phyloP scores from a whole-genome alignment of 2,329 filamentous ascomycete genomes.

The Ophiostoma australiae region DNA sequence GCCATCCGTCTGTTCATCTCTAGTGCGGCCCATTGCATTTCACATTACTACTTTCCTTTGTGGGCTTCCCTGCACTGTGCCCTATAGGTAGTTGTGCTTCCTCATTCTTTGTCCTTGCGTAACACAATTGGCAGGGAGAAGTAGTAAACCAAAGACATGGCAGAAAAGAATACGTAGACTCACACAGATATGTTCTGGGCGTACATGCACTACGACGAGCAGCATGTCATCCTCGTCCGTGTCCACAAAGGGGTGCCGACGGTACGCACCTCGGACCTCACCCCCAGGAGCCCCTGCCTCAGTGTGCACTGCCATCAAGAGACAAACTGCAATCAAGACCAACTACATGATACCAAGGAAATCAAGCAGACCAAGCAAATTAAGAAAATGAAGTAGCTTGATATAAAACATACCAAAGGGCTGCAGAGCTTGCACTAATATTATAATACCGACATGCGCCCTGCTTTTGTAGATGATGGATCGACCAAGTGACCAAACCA shows the following conservation, averaged over 20 bases:
- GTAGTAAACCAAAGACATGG: no score
- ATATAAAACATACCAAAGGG: no score
- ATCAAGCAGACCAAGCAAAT: neutral
- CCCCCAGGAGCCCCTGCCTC: neutral
- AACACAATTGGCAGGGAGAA: neutral
- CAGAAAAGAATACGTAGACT: neutral
- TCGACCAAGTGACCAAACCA: neutral
- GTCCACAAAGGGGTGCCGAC: neutral
- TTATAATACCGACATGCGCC: neutral
- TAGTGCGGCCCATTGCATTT: neutral
- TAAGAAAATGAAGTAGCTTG: neutral
- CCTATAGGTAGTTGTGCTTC: slow-evolving; percentile 9
- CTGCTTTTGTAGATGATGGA: neutral
- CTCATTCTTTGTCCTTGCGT: slow-evolving; percentile 15
- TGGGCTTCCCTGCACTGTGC: neutral
- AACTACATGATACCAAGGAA: neutral
- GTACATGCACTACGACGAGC: neutral
- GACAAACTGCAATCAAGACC: neutral
- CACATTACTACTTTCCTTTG: neutral
- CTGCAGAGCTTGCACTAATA: neutral
- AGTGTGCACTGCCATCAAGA: neutral
- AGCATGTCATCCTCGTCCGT: neutral
- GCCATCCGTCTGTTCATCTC: neutral
- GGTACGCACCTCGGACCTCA: neutral
- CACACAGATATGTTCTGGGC: neutral